These are phyloP conservation scores for Fusarium caatingaense DNA, from an alignment of 2,329 filamentous ascomycete genomes.

Conservation along the genomic window DNA sequence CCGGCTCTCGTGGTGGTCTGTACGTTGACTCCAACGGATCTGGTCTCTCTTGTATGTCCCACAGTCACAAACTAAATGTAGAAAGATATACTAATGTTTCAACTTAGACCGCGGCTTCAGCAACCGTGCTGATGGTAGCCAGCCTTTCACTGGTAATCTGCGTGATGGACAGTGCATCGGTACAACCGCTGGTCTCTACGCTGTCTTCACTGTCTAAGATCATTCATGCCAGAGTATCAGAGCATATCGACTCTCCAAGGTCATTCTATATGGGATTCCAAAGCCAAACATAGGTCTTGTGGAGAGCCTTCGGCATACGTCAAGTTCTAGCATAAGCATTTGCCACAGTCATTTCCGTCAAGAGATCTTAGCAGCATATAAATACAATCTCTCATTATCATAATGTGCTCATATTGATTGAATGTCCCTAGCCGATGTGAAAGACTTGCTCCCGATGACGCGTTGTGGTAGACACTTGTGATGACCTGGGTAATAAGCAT, in stretches of 20 bases:
- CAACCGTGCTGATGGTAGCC: background rate
- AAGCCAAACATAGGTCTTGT: no score
- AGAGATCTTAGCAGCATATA: background rate
- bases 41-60: background rate
- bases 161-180: conserved; percentile 8
- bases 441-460: background rate
- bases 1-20: conserved; percentile 3
- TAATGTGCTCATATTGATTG: fast-evolving
- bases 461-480: background rate
- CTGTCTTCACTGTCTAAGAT: conserved; percentile 2
- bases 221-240: background rate
- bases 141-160: conserved; percentile 5
- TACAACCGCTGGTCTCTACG: background rate
- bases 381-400: background rate
- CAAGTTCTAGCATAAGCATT: background rate
- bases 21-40: conserved; percentile 7
- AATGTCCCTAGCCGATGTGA: background rate
- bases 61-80: fast-evolving
- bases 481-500: background rate
- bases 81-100: fast-evolving
- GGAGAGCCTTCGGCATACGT: background rate
- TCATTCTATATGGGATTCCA: background rate
- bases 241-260: background rate
- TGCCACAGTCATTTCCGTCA: background rate
- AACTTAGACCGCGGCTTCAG: background rate